phyloP scores from a whole-genome alignment of 306 rosid species.

The Ziziphus jujuba region DNA sequence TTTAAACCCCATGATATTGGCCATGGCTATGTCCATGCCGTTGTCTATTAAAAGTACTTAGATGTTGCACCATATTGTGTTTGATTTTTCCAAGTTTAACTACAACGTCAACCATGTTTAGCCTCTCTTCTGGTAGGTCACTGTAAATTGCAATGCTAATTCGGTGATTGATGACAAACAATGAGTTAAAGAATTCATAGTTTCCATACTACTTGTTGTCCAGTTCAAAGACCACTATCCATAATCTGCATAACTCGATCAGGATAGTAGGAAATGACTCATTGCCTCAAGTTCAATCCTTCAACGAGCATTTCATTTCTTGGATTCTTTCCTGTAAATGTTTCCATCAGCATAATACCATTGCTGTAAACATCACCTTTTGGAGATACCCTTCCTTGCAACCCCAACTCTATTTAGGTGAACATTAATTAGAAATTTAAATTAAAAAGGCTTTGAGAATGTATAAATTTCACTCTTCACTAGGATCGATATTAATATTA shows the following conservation, averaged over 20 bases:
- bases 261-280: neutral
- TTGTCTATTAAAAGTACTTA: too few species aligned
- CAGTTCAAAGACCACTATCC: neutral
- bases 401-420: slow-evolving; percentile 6
- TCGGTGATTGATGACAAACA: neutral
- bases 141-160: neutral
- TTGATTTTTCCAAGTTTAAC: neutral
- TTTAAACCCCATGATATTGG: too few species aligned
- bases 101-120: neutral
- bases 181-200: neutral
- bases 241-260: neutral
- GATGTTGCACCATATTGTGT: too few species aligned
- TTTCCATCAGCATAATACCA: slow-evolving; percentile 16
- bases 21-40: too few species aligned
- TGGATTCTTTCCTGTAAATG: slow-evolving; percentile 12
- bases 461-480: too few species aligned
- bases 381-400: neutral
- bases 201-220: neutral
- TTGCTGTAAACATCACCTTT: slow-evolving; percentile 15
- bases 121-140: neutral
- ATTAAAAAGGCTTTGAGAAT: too few species aligned
- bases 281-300: neutral
- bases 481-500: neutral
- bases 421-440: neutral
- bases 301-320: neutral